phyloP scores from a whole-genome alignment of 2,329 filamentous ascomycete species.

The Plenodomus tracheiphilus region DNA sequence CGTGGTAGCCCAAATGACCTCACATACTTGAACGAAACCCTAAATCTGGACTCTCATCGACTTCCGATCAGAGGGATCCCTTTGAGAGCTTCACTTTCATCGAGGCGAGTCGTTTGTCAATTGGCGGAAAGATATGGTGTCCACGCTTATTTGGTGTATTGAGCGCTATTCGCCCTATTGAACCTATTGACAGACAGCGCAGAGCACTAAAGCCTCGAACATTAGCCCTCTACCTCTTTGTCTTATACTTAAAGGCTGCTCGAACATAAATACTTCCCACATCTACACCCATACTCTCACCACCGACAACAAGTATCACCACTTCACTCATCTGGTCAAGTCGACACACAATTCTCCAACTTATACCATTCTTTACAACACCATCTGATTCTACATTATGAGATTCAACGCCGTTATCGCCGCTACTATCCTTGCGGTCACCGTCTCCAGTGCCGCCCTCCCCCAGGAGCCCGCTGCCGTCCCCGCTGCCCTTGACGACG shows the following conservation, averaged over 20 bases:
- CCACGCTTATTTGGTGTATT: slow-evolving; percentile 12
- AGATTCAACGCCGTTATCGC: slow-evolving; percentile 52
- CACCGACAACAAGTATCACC: slow-evolving; percentile 14
- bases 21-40: background rate
- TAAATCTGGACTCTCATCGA: slow-evolving; percentile 4
- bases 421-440: slow-evolving; percentile 47
- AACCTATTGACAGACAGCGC: slow-evolving; percentile 14
- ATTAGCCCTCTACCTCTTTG: slow-evolving; percentile 6
- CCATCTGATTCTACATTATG: slow-evolving; percentile 45
- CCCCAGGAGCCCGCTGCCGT: slow-evolving; percentile 32
- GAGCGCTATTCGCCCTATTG: slow-evolving; percentile 20
- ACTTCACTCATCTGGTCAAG: slow-evolving; percentile 8
- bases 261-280: slow-evolving; percentile 12
- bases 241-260: background rate
- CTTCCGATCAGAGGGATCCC: slow-evolving; percentile 11
- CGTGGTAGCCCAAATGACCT: slow-evolving; percentile 6
- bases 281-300: slow-evolving; percentile 5
- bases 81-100: slow-evolving; percentile 18
- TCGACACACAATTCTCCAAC: slow-evolving; percentile 8
- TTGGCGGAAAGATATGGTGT: slow-evolving; percentile 16
- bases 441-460: slow-evolving; percentile 45
- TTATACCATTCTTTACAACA: slow-evolving; percentile 16
- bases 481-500: slow-evolving; percentile 13
- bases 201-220: background rate
- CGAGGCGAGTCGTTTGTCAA: slow-evolving; percentile 2